Base-by-base conservation (phyloP, 164 flowering plant species). In the Liriodendron chinense region DNA sequence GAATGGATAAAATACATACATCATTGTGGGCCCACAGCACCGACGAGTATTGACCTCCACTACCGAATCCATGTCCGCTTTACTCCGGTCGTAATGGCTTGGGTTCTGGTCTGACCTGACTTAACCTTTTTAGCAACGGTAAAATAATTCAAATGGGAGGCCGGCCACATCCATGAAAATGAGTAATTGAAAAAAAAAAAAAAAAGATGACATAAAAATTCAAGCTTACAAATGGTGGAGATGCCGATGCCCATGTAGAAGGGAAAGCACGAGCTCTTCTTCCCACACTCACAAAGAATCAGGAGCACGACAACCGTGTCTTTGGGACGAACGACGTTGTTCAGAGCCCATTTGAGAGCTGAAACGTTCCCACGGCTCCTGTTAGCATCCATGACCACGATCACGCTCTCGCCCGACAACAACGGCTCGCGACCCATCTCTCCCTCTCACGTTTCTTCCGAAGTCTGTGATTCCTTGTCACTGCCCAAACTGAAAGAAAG, bases 281-380 rank as follows among this genome's bases (percentile, higher is more conserved):
- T 86, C 16, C 84, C 80, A 24, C 69, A 50, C 24, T 86, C 84
- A 25, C 71, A 24, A 22, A 85, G 49, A 68, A 85, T 70, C 16
- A 86, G 87, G 26, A 86, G 81, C 68, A 83, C 86, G 24, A 85
- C 34, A 9, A 86, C 86, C 2, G 80, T 78, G 70, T 86, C 89
- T 62, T 72, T 78, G 7, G 87, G 89, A 4, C 82, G 72, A n/a
- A 86, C 87, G 8, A 86, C 84, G 48, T 78, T 74, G 47, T 83
- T 77, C 9, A 86, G 78, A 68, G 89, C 89, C 89, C 87, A 86
- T 3, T 74, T 75, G 56, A 86, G 73, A 1, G 85, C 82, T 22
- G 81, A 78, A 9, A 76, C 57, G 53, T 70, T 80, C 25, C 76
- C 83, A 48, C 76, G 81, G 47, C 65, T 81, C 2, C 86, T 76